A percentile compares a stretch with the other conserved stretches of the same genome.
phyloP scores from a whole-genome alignment of 768 basidiomycete species.

The Galerina sulciceps region DNA sequence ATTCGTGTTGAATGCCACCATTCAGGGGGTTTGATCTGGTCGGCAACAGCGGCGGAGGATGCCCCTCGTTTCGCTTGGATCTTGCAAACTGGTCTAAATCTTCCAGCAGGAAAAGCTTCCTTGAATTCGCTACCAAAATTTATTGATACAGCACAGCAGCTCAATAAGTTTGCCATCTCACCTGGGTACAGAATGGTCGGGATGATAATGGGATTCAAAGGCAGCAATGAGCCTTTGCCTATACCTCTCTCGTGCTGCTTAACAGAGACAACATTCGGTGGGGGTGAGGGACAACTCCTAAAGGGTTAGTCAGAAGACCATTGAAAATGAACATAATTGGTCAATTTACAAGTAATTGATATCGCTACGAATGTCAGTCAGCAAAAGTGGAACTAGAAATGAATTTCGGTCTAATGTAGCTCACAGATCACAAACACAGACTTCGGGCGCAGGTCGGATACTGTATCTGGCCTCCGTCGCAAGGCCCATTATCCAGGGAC shows the following conservation, averaged over 20 bases:
- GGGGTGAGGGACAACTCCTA: slow-evolving; percentile 81
- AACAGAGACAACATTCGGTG: slow-evolving; percentile 70
- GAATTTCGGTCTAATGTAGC: slow-evolving; percentile 25
- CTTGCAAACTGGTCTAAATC: slow-evolving; percentile 90
- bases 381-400: background rate
- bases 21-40: slow-evolving; percentile 86
- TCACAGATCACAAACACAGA: slow-evolving; percentile 87
- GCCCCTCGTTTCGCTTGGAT: slow-evolving; percentile 85
- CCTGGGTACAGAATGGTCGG: slow-evolving; percentile 86
- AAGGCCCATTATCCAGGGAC: slow-evolving; percentile 94
- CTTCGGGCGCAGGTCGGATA: slow-evolving; percentile 74
- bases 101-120: slow-evolving; percentile 91
- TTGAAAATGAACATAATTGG: background rate
- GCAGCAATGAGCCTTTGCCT: slow-evolving; percentile 73
- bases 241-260: slow-evolving; percentile 85
- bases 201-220: slow-evolving; percentile 86
- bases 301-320: slow-evolving; percentile 14
- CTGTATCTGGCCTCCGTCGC: slow-evolving; percentile 85
- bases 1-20: slow-evolving; percentile 96
- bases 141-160: background rate
- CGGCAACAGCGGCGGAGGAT: slow-evolving; percentile 81
- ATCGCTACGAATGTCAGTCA: slow-evolving; percentile 50
- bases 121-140: slow-evolving; percentile 78
- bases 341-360: slow-evolving; percentile 74
- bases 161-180: slow-evolving; percentile 29